phyloP scores from a whole-genome alignment of 148 eudicot genomes.

The Vaccinium macrocarpon region DNA sequence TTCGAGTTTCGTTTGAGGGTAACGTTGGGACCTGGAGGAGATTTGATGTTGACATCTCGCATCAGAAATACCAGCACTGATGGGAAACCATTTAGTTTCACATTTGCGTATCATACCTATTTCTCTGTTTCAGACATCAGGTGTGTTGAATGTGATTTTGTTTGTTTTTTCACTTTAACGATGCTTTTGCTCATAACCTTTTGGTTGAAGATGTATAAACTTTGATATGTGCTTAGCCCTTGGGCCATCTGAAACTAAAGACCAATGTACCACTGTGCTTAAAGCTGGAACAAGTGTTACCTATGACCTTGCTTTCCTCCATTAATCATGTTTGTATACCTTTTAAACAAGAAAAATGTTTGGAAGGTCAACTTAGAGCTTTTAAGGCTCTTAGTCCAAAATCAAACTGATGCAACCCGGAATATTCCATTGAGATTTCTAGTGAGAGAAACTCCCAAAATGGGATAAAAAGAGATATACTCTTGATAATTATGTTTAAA shows the following conservation, averaged over 20 bases:
- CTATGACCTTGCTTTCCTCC: not conserved
- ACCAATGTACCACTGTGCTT: not conserved
- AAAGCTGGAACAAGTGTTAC: not conserved
- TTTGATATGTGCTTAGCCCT: not conserved
- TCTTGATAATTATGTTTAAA: too few relatives aligned
- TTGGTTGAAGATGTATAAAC: not conserved
- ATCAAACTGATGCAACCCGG: too few relatives aligned
- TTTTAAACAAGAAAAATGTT: not conserved
- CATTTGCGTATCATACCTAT: conserved; percentile 92
- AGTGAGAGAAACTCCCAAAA: too few relatives aligned
- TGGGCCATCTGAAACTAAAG: not conserved
- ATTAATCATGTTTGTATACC: not conserved
- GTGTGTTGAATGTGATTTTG: conserved; percentile 31
- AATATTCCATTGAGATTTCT: too few relatives aligned
- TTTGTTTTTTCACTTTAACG: conserved; percentile 11
- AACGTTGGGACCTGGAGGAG: conserved; percentile 85
- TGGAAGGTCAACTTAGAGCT: not conserved
- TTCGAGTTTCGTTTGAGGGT: conserved; percentile 90
- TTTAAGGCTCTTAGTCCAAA: not conserved
- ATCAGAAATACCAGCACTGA: conserved; percentile 81
- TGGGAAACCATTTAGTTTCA: conserved; percentile 76
- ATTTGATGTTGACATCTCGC: conserved; percentile 87
- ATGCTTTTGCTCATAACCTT: not conserved
- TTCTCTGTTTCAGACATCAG: conserved; percentile 93
- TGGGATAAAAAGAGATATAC: too few relatives aligned